Conservation (phyloP, 768 basidiomycete genomes). For the Amanita molliuscula region DNA sequence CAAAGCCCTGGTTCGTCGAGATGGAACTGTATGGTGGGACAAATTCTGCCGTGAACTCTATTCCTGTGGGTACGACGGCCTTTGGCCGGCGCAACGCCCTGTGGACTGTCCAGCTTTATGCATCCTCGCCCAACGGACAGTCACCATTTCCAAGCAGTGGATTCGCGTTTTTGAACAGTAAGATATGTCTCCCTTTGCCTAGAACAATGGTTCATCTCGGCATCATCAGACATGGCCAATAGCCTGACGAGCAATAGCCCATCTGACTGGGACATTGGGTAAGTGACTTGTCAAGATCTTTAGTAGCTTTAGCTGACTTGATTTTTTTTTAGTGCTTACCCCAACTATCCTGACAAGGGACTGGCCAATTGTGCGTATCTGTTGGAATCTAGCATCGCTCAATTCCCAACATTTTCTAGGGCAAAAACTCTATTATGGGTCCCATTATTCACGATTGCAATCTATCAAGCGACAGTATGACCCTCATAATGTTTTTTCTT, state of each 20-base stretch:
- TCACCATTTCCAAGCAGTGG: constrained; percentile 36
- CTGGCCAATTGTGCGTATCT: constrained; percentile 22
- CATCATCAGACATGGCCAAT: constrained; percentile 20
- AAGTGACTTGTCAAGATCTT: neutral
- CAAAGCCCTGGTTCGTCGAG: constrained; percentile 26
- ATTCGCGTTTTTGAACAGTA: constrained; percentile 33
- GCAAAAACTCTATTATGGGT: constrained; percentile 23
- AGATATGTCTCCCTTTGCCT: constrained; percentile 2
- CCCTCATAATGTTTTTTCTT: constrained; percentile 26
- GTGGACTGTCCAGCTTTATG: constrained; percentile 42
- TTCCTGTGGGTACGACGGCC: constrained; percentile 28
- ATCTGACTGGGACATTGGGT: constrained; percentile 24
- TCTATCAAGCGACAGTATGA: constrained; percentile 23
- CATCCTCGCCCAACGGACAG: constrained; percentile 21
- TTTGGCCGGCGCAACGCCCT: constrained; percentile 34
- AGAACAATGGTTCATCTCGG: neutral
- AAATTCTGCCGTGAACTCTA: constrained; percentile 34
- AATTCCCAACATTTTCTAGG: constrained; percentile 12
- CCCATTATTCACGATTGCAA: constrained; percentile 20
- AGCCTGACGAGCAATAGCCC: constrained; percentile 23
- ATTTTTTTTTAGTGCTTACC: constrained; percentile 21
- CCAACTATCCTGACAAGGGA: constrained; percentile 33
- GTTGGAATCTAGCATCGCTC: neutral
- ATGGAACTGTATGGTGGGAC: constrained; percentile 34
- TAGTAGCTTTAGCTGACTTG: neutral